These are phyloP conservation scores for Kuraishia hungarica DNA, from an alignment of 805 yeast species.

Conservation along the genomic window DNA sequence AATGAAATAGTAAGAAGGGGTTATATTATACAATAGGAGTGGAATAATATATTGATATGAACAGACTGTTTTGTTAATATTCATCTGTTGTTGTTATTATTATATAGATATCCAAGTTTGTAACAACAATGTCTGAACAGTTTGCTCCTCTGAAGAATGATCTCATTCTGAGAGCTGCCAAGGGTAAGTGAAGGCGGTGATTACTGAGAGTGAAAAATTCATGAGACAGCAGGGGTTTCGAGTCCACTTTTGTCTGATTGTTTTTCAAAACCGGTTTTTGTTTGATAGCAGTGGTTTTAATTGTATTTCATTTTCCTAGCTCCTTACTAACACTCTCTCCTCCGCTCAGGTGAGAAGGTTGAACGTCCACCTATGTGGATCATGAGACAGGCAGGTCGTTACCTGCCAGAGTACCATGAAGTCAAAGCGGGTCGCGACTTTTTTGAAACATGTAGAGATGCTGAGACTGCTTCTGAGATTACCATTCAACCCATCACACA, in stretches of 20 bases:
- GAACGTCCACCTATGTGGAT: conserved; percentile 98
- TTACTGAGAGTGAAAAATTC: not conserved
- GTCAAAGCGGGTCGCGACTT: conserved; percentile 83
- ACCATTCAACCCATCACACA: conserved; percentile 94
- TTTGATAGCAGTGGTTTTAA: no score
- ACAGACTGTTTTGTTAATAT: no score
- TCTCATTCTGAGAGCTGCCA: conserved; percentile 83
- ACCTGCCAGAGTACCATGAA: conserved; percentile 83
- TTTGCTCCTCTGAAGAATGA: conserved; percentile 86
- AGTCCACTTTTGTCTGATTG: not conserved
- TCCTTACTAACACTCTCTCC: not conserved
- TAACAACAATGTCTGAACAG: conserved; percentile 5
- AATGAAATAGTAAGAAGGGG: no score
- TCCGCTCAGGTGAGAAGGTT: conserved; percentile 59
- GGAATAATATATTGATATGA: no score
- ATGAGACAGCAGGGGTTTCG: not conserved
- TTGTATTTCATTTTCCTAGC: not conserved
- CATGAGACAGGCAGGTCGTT: conserved; percentile 98
- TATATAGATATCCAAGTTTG: no score
- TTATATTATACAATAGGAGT: no score
- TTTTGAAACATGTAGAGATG: conserved; percentile 90
- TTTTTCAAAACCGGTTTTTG: no score
- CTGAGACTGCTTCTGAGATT: conserved; percentile 87
- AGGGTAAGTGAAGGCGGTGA: conserved; percentile 29
- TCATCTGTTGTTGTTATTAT: not conserved